Evolutionary conservation across 176 grass and related monocot species (phyloP), one percentile per base, ranked within the genome.

Genomic region (Guadua angustifolia): DNA sequence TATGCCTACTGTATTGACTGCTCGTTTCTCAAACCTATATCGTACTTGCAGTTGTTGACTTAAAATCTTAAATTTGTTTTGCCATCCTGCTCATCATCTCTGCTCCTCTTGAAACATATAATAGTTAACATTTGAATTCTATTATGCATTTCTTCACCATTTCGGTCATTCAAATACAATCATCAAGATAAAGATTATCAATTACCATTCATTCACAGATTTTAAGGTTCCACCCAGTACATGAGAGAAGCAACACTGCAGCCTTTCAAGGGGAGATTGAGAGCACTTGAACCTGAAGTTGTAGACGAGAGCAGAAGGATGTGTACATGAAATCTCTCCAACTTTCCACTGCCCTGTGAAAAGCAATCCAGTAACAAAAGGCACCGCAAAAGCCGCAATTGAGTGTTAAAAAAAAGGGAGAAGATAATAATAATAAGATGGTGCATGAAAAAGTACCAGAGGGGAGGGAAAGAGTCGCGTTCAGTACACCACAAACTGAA

Each of bases 371-470:
- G 42, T 9, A 58, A 50, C n/a, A 66, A 60, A 79, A 53, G 32
- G 17, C 6, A 32, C 22, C 13, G 4, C 1, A 47, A 82, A 75
- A 80, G 62, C 18, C 36, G 29, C 11, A 33, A 29, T 43, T 7
- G 3, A 56, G 3, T 21, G 43, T 77, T 25, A 5, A 62, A 49
- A 22, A 18, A 45, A 2, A 79, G 10, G 13, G 22, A 25, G 44
- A 75, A 45, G 70, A 89, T 35, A 75, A 76, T 33, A 76, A 71
- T 46, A 70, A 75, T 46, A 70, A 75, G 29, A 67, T 67, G 49
- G 22, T 12, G 61, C 40, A 15, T 67, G 21, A 39, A 79, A 59
- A 79, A 47, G 21, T 9, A 6, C 40, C 14, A 57, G 49, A 73
- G 5, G 66, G 17, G 64, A 19, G 33, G 22, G 22, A 7, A 25